Percentiles rank a stretch among this genome's conserved stretches.
Evolutionary conservation across 768 basidiomycete genomes (phyloP).

Genomic region (Kwoniella europaea): DNA sequence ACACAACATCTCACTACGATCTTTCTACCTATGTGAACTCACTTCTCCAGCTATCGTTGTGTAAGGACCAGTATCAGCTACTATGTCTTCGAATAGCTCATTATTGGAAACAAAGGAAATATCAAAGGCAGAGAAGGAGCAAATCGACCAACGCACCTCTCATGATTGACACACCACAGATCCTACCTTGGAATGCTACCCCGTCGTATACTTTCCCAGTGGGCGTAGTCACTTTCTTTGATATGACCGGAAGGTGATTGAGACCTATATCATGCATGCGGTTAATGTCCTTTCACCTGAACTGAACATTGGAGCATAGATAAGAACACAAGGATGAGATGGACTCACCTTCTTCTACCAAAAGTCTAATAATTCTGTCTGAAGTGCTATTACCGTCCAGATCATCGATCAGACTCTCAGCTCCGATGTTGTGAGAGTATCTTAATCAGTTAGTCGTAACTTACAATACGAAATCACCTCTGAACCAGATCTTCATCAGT

Average conservation of each 20-base stretch:
- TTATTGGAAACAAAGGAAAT: not conserved
- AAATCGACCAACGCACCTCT: constrained; percentile 73
- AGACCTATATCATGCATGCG: constrained; percentile 65
- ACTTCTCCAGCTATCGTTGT: constrained; percentile 52
- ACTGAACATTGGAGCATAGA: not conserved
- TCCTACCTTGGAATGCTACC: constrained; percentile 93
- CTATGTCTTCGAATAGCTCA: not conserved
- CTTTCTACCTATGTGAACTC: constrained; percentile 1
- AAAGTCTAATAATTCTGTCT: constrained; percentile 73
- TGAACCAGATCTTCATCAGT: constrained; percentile 21
- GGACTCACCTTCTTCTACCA: constrained; percentile 62
- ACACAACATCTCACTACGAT: constrained; percentile 1
- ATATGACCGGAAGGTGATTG: constrained; percentile 81
- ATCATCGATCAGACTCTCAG: too few relatives aligned
- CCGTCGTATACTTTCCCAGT: constrained; percentile 84
- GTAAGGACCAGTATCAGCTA: not conserved
- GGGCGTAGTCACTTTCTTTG: constrained; percentile 60
- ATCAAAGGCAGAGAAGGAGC: constrained; percentile 29
- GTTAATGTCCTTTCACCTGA: too few relatives aligned
- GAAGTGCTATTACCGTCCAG: constrained; percentile 45
- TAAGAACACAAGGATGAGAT: not conserved
- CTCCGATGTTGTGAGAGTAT: too few relatives aligned
- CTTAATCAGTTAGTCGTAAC: constrained; percentile 1
- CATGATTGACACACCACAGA: constrained; percentile 93
- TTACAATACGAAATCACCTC: constrained; percentile 88